These are phyloP conservation scores for Leccinellum albellum DNA, from an alignment of 768 basidiomycete species.

Conservation along the genomic window DNA sequence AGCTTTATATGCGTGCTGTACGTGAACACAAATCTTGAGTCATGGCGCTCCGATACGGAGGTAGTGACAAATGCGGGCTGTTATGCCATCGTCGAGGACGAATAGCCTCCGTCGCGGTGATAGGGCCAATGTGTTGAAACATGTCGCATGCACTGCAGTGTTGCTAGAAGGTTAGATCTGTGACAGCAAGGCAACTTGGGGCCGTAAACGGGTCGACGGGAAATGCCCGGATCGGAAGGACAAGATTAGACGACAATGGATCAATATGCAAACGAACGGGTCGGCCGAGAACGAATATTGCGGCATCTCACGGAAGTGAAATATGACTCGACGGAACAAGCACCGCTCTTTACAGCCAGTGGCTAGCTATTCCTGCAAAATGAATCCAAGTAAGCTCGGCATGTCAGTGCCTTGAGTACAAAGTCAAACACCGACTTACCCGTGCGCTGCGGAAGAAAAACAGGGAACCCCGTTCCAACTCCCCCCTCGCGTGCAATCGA, in stretches of 20 bases:
- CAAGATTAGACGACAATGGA: conserved; percentile 22
- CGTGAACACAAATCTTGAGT: conserved; percentile 12
- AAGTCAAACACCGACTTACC: conserved; percentile 12
- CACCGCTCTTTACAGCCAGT: conserved; percentile 23
- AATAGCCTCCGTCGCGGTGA: conserved; percentile 35
- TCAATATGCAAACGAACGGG: conserved; percentile 16
- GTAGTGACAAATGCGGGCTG: conserved; percentile 28
- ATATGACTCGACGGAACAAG: conserved; percentile 3
- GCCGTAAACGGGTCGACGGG: conserved; percentile 24
- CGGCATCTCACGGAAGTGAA: conserved; percentile 23
- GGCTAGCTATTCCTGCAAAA: conserved; percentile 23
- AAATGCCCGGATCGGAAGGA: conserved; percentile 13
- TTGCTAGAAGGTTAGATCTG: conserved; percentile 24
- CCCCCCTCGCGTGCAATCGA: background rate
- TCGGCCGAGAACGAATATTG: conserved; percentile 16
- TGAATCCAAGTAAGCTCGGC: conserved; percentile 12
- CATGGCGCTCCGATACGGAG: conserved; percentile 28
- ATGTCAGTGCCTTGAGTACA: conserved; percentile 19
- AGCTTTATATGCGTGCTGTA: conserved; percentile 33
- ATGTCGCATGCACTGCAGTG: conserved; percentile 33
- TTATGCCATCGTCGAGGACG: conserved; percentile 23
- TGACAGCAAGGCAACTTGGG: conserved; percentile 23
- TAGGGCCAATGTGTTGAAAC: conserved; percentile 33
- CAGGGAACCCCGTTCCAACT: background rate
- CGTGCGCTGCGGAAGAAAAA: conserved; percentile 20